phyloP scores from a whole-genome alignment of 169 alveolate species.

The Eimeria sp. region DNA sequence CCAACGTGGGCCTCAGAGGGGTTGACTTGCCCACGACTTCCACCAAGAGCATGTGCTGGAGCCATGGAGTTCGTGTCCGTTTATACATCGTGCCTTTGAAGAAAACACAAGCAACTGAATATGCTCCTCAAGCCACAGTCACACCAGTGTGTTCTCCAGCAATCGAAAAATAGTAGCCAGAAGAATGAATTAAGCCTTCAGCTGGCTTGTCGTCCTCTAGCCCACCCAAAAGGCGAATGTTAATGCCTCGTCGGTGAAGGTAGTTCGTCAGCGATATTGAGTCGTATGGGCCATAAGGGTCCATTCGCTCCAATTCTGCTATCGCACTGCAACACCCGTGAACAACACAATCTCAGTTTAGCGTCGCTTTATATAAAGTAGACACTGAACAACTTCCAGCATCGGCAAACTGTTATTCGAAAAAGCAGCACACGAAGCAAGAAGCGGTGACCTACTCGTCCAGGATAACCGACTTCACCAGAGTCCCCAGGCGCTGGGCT shows the following conservation, averaged over 20 bases:
- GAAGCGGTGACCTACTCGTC: slow-evolving; percentile 51
- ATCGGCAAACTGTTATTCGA: no score
- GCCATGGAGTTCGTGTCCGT: slow-evolving; percentile 76
- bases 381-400: neutral
- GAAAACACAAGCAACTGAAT: neutral
- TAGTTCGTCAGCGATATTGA: slow-evolving; percentile 66
- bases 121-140: neutral
- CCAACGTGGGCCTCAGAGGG: neutral
- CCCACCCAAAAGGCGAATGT: slow-evolving; percentile 77
- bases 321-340: slow-evolving; percentile 46
- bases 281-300: slow-evolving; percentile 67
- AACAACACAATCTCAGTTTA: neutral
- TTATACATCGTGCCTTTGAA: slow-evolving; percentile 59
- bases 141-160: neutral
- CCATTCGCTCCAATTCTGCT: slow-evolving; percentile 75
- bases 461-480: slow-evolving; percentile 60
- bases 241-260: slow-evolving; percentile 76
- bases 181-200: neutral
- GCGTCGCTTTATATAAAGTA: neutral
- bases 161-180: neutral
- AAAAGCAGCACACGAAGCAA: neutral
- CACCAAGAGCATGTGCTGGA: slow-evolving; percentile 77
- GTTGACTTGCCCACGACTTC: slow-evolving; percentile 73
- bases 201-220: neutral
- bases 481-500: slow-evolving; percentile 64